phyloP scores from a whole-genome alignment of 1,284 basidiomycete genomes.

The Ceratobasidium papillatum region DNA sequence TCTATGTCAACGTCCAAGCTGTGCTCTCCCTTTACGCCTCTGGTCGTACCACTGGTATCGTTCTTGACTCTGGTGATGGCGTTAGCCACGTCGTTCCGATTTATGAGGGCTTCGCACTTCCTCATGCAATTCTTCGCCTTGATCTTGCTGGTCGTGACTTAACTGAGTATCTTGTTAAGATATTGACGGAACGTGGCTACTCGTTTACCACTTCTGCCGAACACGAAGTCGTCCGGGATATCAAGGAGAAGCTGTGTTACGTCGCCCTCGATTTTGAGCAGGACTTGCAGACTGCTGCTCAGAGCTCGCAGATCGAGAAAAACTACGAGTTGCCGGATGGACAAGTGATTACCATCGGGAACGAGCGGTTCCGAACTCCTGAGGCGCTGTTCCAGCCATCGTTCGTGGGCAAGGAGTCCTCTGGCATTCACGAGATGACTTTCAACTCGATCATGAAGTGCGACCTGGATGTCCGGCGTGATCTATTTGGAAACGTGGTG shows the following conservation, averaged over 20 bases:
- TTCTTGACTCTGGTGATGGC: conserved; percentile 73
- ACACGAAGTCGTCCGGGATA: conserved; percentile 71
- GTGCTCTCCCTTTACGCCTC: conserved; percentile 72
- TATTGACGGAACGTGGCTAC: conserved; percentile 71
- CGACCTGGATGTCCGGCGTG: conserved; percentile 62
- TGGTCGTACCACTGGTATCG: conserved; percentile 74
- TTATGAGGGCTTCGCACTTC: conserved; percentile 72
- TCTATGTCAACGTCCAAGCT: conserved; percentile 74
- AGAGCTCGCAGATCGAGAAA: conserved; percentile 70
- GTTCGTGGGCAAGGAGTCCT: conserved; percentile 67
- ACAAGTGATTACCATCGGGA: conserved; percentile 73
- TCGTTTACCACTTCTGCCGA: conserved; percentile 70
- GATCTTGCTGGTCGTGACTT: conserved; percentile 71
- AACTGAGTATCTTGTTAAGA: conserved; percentile 71
- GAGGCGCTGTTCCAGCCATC: conserved; percentile 73
- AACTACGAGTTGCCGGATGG: conserved; percentile 74
- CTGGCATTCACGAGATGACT: conserved; percentile 72
- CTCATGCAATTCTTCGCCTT: conserved; percentile 70
- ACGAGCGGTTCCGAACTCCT: conserved; percentile 71
- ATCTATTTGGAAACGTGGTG: conserved; percentile 66
- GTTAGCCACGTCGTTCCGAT: conserved; percentile 74
- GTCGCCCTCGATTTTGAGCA: conserved; percentile 74
- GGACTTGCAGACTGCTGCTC: conserved; percentile 70
- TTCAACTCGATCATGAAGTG: conserved; percentile 79
- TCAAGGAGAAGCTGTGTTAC: conserved; percentile 77